Base-by-base conservation (phyloP, 1,284 basidiomycete genomes). In the Sutorius eximius region DNA sequence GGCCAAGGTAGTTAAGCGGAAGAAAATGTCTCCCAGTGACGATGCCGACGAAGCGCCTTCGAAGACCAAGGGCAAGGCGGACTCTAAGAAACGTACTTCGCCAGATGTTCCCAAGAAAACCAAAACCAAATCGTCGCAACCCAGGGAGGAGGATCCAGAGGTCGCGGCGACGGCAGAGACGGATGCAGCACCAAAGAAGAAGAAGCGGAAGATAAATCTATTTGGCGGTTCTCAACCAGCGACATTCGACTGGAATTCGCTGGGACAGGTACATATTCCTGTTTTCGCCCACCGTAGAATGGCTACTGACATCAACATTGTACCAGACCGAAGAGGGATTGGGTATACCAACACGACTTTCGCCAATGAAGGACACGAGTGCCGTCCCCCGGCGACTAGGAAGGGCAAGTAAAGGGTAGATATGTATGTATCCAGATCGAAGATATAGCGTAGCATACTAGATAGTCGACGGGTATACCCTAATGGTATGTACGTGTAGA, bases 341-440 rank as follows among this genome's bases (percentile, higher is more conserved):
- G 44, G 75, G 81, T 51, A 88, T 88, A 61, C 86, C 86, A 15
- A 84, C 79, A 1, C 71, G 72, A 34, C 71, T 88, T 27, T 86
- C 85, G 3, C 86, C 86, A 13, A 75, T 88, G 52, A 85, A 83
- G 59, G 78, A 80, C 42, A 73, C 75, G 2, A 75, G 78, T 5
- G 68, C 67, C 20, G 74, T 82, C 22, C 83, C 82, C 0, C 71
- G 71, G 27, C 75, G 82, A 52, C 64, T 75, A 30, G 73, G 71
- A 29, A 67, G 66, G 51, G 49, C 55, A 9, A 62, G 58, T 40
- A 63, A 61, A 54, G 59, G 59, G 18, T 69, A 56, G 46, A 45
- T 33, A 36, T 48, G 5, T 16, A 1, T 18, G 40, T 36, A 47
- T 52, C 5, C 34, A 44, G 18, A n/a, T 41, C 37, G 34, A 29